Evolutionary conservation across 75 land plant species (phyloP), one percentile per base, ranked within the genome.

Genomic region (Gnetum montanum): DNA sequence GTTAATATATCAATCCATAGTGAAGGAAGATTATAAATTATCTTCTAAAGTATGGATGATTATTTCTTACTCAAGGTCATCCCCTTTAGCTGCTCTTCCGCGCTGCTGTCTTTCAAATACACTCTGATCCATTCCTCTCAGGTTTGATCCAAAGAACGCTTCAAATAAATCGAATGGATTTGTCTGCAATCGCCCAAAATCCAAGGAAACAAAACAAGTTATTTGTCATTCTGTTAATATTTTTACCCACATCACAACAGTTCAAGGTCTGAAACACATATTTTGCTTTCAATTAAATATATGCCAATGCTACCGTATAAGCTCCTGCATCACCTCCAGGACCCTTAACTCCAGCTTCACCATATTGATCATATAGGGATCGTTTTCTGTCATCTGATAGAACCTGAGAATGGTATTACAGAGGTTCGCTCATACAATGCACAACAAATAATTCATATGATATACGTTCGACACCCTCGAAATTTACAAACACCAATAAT

Each of bases 101-200:
- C 88, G 81, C 36, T 66, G 78, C 6, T 80, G 58, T 4, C 82
- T 71, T 55, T 82, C 49, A 55, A 80, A 89, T 22, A 80, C 84
- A 61, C 64, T 54, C 35, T 67, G 81, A 56, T 87, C 90, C 91
- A 94, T 82, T 4, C 93, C 93, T 33, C 97, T 84, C 88, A 92
- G 81, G 38, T 83, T 79, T 56, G 91, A 70, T 26, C 98, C 98
- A 83, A 94, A 94, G 26, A 94, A 83, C 30, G 98, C 68, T 61
- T 94, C 98, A 72, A 94, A 88, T 23, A 94, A 70, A 69, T 94
- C 98, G 74, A 90, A 94, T 10, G 98, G 96, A 71, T 94, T 94
- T 35, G 96, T 74, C 96, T 90, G 82, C 52, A 44, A n/a, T n/a
- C n/a, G n/a, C n/a, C n/a, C n/a, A n/a, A n/a, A n/a, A n/a, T n/a